phyloP scores from a whole-genome alignment of 768 basidiomycete genomes.

The Clathrus columnatus region DNA sequence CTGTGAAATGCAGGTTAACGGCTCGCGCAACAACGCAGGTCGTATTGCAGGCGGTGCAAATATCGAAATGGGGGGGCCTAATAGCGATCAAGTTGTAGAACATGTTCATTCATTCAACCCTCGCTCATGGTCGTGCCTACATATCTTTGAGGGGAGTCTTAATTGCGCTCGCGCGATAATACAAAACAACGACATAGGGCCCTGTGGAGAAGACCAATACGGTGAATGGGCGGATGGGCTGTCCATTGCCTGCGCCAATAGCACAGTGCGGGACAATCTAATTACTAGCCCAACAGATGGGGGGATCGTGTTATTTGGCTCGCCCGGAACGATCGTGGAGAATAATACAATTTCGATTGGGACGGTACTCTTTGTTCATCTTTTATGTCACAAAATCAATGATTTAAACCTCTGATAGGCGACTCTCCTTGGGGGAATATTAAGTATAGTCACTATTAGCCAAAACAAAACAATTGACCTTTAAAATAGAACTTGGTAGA shows the following conservation, averaged over 20 bases:
- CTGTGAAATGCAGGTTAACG: conserved; percentile 46
- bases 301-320: conserved; percentile 69
- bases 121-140: conserved; percentile 76
- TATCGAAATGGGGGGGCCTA: conserved; percentile 78
- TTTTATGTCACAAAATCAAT: no score
- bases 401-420: conserved; percentile 29
- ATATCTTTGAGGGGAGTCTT: conserved; percentile 60
- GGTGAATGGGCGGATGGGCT: conserved; percentile 81
- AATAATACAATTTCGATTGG: conserved; percentile 72
- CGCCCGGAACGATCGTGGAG: conserved; percentile 62
- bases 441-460: background rate
- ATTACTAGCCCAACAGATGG: conserved; percentile 70
- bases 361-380: no score
- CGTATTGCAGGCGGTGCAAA: conserved; percentile 60
- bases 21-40: conserved; percentile 47
- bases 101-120: conserved; percentile 70
- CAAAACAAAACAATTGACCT: background rate
- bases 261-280: conserved; percentile 57
- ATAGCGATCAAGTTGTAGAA: conserved; percentile 65
- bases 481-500: conserved; percentile 57
- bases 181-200: conserved; percentile 79
- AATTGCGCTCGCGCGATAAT: conserved; percentile 55
- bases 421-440: conserved; percentile 63
- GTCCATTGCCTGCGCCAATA: conserved; percentile 59
- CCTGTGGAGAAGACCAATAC: conserved; percentile 56